phyloP scores from a whole-genome alignment of 176 grass and related monocot species.

The Otatea glauca region DNA sequence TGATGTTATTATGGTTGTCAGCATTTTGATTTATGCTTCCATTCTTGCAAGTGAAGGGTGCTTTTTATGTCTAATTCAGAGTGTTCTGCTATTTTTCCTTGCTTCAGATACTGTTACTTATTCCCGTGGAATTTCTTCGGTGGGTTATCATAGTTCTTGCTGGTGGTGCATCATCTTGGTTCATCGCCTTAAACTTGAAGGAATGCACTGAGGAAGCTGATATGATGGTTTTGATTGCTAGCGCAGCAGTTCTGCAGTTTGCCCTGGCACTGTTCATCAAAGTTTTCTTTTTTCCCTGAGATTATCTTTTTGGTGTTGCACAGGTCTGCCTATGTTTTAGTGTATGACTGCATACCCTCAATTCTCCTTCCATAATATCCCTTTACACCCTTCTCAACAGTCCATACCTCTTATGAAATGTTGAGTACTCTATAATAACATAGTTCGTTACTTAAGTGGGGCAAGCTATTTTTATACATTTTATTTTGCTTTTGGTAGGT shows the following conservation, averaged over 20 bases:
- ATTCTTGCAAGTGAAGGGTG: not conserved
- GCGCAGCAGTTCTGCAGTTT: constrained; percentile 78
- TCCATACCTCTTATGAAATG: not conserved
- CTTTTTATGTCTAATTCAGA: constrained; percentile 19
- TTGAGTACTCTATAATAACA: not conserved
- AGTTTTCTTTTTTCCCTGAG: constrained; percentile 92
- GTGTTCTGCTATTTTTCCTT: constrained; percentile 42
- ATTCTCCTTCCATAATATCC: not conserved
- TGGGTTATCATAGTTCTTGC: constrained; percentile 81
- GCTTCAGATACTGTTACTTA: constrained; percentile 76
- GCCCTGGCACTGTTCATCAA: constrained; percentile 90
- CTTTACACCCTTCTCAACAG: not conserved
- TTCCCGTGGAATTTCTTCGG: constrained; percentile 81
- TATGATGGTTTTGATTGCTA: constrained; percentile 67
- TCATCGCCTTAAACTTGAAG: constrained; percentile 78
- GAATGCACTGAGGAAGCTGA: constrained; percentile 66
- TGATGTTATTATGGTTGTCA: not conserved
- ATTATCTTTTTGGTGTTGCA: constrained; percentile 41
- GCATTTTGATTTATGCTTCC: not conserved
- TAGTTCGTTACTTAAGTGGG: not conserved
- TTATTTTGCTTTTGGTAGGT: constrained; percentile 43
- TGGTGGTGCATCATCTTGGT: constrained; percentile 84
- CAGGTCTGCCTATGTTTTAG: constrained; percentile 39
- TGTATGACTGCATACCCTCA: not conserved
- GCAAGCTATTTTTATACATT: not conserved